These are phyloP conservation scores for Geranium brycei DNA, from an alignment of 345 rosid genomes.

Conservation along the genomic window DNA sequence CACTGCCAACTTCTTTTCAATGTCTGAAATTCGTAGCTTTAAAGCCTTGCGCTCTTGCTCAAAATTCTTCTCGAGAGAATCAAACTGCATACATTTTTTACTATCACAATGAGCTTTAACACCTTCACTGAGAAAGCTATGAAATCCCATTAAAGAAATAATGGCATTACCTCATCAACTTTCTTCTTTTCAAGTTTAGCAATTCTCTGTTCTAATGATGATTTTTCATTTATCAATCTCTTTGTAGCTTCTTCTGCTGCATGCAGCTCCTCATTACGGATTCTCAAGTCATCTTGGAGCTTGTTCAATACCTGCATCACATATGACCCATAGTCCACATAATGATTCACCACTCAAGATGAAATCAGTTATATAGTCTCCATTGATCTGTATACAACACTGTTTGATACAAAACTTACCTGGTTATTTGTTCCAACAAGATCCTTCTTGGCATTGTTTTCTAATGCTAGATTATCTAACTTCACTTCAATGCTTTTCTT, in stretches of 20 bases:
- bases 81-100: slow-evolving; percentile 28
- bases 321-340: slow-evolving; percentile 15
- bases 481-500: slow-evolving; percentile 48
- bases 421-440: slow-evolving; percentile 29
- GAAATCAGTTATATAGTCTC: background rate
- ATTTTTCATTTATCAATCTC: slow-evolving; percentile 43
- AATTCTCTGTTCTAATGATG: slow-evolving; percentile 46
- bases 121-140: background rate
- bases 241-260: slow-evolving; percentile 38
- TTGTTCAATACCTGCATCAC: slow-evolving; percentile 32
- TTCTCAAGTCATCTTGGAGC: slow-evolving; percentile 57
- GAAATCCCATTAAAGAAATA: slow-evolving; percentile 4
- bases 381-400: background rate
- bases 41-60: slow-evolving; percentile 57
- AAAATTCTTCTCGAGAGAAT: slow-evolving; percentile 34
- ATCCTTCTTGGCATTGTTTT: slow-evolving; percentile 33
- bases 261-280: slow-evolving; percentile 42
- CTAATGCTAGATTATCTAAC: slow-evolving; percentile 28
- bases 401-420: slow-evolving; percentile 25
- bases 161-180: slow-evolving; percentile 52
- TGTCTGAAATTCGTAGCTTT: slow-evolving; percentile 47
- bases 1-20: slow-evolving; percentile 52
- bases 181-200: slow-evolving; percentile 45
- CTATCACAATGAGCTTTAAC: background rate
- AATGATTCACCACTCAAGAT: slow-evolving; percentile 2